Percentiles rank a stretch among this genome's conserved stretches.
phyloP scores from a whole-genome alignment of 164 flowering plant genomes.

The Stephania yunnanensis region DNA sequence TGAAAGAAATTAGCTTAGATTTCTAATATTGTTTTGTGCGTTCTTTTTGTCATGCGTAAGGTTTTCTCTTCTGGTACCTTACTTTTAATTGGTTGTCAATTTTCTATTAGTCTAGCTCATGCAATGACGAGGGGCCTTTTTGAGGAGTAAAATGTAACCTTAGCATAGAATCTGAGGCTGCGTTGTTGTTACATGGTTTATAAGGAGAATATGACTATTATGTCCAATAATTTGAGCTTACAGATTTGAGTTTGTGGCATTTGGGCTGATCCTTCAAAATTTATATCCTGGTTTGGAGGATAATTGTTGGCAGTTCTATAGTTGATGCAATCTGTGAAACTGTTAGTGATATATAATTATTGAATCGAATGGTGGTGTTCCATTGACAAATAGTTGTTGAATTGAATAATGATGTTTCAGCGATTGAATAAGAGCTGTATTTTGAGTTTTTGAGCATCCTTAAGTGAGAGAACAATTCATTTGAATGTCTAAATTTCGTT shows the following conservation, averaged over 20 bases:
- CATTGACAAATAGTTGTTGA: slow-evolving; percentile 7
- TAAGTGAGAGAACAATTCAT: not conserved
- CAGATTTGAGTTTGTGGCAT: slow-evolving; percentile 9
- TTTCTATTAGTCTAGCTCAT: slow-evolving; percentile 24
- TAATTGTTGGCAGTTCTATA: slow-evolving; percentile 4
- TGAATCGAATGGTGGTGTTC: not conserved
- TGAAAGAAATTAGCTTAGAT: slow-evolving; percentile 9
- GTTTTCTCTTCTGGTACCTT: not conserved
- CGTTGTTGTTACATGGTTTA: slow-evolving; percentile 9
- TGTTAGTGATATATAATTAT: slow-evolving; percentile 9
- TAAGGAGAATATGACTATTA: slow-evolving; percentile 3
- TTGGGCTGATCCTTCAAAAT: slow-evolving; percentile 11
- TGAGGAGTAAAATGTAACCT: slow-evolving; percentile 2
- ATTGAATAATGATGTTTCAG: slow-evolving; percentile 1
- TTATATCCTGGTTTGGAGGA: slow-evolving; percentile 9
- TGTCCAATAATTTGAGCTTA: slow-evolving; percentile 18
- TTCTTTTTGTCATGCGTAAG: not conserved
- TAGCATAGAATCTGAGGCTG: slow-evolving; percentile 9
- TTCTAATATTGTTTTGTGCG: not conserved
- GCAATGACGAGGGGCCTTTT: slow-evolving; percentile 9
- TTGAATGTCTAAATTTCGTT: slow-evolving; percentile 11
- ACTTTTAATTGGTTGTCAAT: not conserved
- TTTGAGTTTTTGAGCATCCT: not conserved
- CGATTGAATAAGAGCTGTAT: slow-evolving; percentile 4
- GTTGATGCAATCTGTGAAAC: slow-evolving; percentile 11